A percentile compares a stretch with the other conserved stretches of the same genome.
These are phyloP conservation scores for Tillandsia leiboldiana DNA, from an alignment of 176 grass and related monocot species.

Conservation along the genomic window DNA sequence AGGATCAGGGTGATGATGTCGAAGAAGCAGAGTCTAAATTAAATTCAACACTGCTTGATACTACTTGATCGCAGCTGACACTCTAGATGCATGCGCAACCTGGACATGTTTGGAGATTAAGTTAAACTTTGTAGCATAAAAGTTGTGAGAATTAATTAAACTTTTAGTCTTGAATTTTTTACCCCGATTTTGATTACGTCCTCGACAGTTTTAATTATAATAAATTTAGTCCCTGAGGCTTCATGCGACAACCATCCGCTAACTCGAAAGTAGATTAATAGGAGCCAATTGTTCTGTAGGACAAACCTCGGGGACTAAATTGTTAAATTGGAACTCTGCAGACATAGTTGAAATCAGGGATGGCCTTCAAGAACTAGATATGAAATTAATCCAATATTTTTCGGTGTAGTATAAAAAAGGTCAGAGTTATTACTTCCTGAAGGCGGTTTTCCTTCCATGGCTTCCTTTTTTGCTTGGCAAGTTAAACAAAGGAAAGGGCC, in stretches of 20 bases:
- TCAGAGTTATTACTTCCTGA: constrained; percentile 35
- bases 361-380: neutral
- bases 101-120: constrained; percentile 28
- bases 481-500: constrained; percentile 83
- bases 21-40: constrained; percentile 3
- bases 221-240: no score
- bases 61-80: constrained; percentile 37
- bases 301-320: no score
- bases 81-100: constrained; percentile 44
- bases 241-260: no score
- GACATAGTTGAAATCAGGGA: neutral
- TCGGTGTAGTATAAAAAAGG: constrained; percentile 13
- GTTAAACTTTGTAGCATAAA: constrained; percentile 20
- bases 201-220: no score
- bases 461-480: constrained; percentile 82
- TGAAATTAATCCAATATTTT: constrained; percentile 5
- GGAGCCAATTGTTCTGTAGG: no score
- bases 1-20: neutral
- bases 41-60: neutral
- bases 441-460: constrained; percentile 82
- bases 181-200: no score
- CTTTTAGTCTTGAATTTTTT: neutral
- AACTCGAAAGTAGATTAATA: no score
- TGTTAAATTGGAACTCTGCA: no score
- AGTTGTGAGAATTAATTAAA: neutral